Base-by-base conservation (phyloP, 2,329 filamentous ascomycete genomes). In the Neofusicoccum ribis region DNA sequence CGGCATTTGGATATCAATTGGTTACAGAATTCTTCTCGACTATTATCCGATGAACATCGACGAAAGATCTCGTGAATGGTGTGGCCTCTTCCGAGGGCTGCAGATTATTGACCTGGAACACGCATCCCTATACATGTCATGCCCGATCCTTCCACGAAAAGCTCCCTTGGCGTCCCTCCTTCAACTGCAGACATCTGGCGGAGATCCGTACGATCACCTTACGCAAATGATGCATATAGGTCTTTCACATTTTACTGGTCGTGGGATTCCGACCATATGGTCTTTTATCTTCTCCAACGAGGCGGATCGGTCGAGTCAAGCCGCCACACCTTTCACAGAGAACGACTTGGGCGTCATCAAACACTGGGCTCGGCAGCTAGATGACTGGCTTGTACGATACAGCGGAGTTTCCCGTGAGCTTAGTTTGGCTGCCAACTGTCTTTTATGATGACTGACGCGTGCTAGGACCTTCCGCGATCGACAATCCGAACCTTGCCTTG, bases 191-290 rank as follows among this genome's bases (percentile, higher is more conserved):
- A 75, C 74, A 3, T 76, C 78, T 0, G 71, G 74, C 11, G 74
- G 75, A 49, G 79, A 81, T 64, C 79, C 79, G 20, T 74, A 81
- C 3, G 79, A 80, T 46, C 72, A 76, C 5, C 70, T 82, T 0
- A 80, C 79, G 1, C 74, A 78, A 15, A 81, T 82, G 78, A 81
- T 82, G 79, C 78, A 82, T 59, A 79, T 75, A 0, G 79, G 80
- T 0, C 67, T 81, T 3, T 76, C 74, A 3, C 77, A 80, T 58
- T 82, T 82, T 61, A 78, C 79, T 1, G 79, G 79, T 0, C 71
- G 79, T 7, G 75, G 79, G 0, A 64, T 82, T 7, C 79, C 79
- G 1, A 80, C 79, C 0, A 80, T 82, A 47, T 81, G 79, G 79
- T 79, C 78, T 0, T 79, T 76, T 63, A 77, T 81, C 60, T 74